Percentiles rank a stretch among this genome's conserved stretches.
Conservation (phyloP, 768 basidiomycete genomes). For the Polyporus arcularius region DNA sequence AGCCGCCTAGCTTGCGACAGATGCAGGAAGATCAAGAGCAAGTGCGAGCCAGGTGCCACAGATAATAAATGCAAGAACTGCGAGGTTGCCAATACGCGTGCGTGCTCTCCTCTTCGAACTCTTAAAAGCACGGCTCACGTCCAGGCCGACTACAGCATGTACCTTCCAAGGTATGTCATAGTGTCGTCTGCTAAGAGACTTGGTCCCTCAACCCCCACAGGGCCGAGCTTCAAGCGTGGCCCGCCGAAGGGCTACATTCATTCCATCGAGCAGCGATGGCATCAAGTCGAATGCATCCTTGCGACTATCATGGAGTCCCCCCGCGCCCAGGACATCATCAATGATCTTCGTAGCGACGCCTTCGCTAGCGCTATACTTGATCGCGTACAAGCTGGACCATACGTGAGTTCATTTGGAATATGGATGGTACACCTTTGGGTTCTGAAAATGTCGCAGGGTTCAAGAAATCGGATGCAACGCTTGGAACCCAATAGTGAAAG, state of each 20-base stretch:
- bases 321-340: slow-evolving; percentile 60
- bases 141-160: slow-evolving; percentile 22
- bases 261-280: slow-evolving; percentile 89
- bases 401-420: slow-evolving; percentile 46
- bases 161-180: slow-evolving; percentile 73
- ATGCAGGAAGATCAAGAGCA: slow-evolving; percentile 86
- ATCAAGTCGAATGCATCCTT: slow-evolving; percentile 88
- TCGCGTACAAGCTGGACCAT: slow-evolving; percentile 79
- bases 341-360: slow-evolving; percentile 68
- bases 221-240: slow-evolving; percentile 80
- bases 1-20: slow-evolving; percentile 71
- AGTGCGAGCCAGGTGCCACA: slow-evolving; percentile 68
- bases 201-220: slow-evolving; percentile 34
- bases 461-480: slow-evolving; percentile 53
- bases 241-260: slow-evolving; percentile 92
- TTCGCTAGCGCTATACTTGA: slow-evolving; percentile 76
- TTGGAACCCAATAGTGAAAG: slow-evolving; percentile 17
- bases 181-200: slow-evolving; percentile 4
- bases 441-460: slow-evolving; percentile 49
- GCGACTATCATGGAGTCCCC: slow-evolving; percentile 77
- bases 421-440: neutral
- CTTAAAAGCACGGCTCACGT: slow-evolving; percentile 1
- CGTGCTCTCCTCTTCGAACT: slow-evolving; percentile 4
- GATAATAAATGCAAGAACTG: slow-evolving; percentile 63
- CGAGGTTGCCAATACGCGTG: slow-evolving; percentile 46